A percentile compares a stretch with the other conserved stretches of the same genome.
phyloP scores from a whole-genome alignment of 2,329 filamentous ascomycete species.

The Phialophora chinensis region DNA sequence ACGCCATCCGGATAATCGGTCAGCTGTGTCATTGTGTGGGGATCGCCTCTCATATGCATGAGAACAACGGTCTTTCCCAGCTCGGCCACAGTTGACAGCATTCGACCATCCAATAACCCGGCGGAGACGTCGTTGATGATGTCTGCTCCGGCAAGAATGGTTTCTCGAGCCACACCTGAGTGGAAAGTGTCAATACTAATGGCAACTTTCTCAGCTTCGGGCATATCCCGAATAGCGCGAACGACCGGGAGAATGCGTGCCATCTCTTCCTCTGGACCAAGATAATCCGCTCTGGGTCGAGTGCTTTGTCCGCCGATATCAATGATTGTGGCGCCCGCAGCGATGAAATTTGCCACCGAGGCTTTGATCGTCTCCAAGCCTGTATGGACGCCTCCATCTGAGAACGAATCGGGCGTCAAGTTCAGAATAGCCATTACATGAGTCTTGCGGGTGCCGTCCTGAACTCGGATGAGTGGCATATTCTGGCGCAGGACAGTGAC shows the following conservation, averaged over 20 bases:
- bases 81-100: constrained; percentile 79
- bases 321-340: constrained; percentile 77
- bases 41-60: constrained; percentile 93
- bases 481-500: constrained; percentile 48
- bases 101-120: constrained; percentile 75
- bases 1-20: constrained; percentile 73
- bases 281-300: constrained; percentile 73
- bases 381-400: constrained; percentile 76
- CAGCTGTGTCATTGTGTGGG: constrained; percentile 76
- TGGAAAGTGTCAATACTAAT: constrained; percentile 95
- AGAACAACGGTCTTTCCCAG: constrained; percentile 80
- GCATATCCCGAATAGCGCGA: constrained; percentile 65
- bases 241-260: constrained; percentile 81
- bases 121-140: constrained; percentile 95
- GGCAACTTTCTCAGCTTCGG: constrained; percentile 66
- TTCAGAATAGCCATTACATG: constrained; percentile 94
- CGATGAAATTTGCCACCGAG: constrained; percentile 68
- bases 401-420: constrained; percentile 95
- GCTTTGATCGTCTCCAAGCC: constrained; percentile 58
- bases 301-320: constrained; percentile 95
- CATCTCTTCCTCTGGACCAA: constrained; percentile 75
- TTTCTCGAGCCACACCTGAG: constrained; percentile 77
- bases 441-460: constrained; percentile 64
- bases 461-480: constrained; percentile 63
- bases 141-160: constrained; percentile 79